These are phyloP conservation scores for Neopestalotiopsis sp. DNA, from an alignment of 2,329 filamentous ascomycete species.

Conservation along the genomic window DNA sequence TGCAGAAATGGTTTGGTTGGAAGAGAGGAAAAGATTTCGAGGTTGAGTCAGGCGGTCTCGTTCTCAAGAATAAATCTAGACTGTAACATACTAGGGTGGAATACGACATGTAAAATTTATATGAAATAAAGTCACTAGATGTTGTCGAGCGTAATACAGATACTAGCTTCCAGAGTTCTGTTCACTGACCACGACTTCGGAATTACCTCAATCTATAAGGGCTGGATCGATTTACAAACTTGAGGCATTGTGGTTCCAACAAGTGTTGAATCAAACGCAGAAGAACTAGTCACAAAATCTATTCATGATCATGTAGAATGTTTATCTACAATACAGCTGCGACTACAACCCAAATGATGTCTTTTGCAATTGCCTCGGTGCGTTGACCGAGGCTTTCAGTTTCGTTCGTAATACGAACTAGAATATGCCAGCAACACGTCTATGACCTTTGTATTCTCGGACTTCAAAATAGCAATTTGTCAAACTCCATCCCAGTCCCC, in stretches of 20 bases:
- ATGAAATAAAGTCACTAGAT: too few species aligned
- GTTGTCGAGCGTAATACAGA: too few species aligned
- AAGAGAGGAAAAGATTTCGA: constrained; percentile 72
- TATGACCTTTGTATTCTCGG: neutral
- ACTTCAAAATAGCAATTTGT: neutral
- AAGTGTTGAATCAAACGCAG: too few species aligned
- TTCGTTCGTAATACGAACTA: neutral
- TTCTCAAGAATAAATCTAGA: constrained; percentile 52
- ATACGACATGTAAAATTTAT: neutral
- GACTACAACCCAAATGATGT: neutral
- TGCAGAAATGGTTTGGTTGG: constrained; percentile 81
- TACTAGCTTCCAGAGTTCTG: too few species aligned
- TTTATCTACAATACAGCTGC: neutral
- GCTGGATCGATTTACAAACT: too few species aligned
- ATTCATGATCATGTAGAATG: neutral
- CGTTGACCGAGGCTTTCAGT: neutral
- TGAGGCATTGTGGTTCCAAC: too few species aligned
- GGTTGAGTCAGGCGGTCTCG: constrained; percentile 66
- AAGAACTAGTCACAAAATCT: neutral
- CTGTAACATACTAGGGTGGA: constrained; percentile 36
- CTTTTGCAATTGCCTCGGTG: neutral
- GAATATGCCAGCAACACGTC: neutral
- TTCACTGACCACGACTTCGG: too few species aligned
- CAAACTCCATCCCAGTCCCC: neutral
- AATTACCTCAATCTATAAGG: too few species aligned